phyloP scores from a whole-genome alignment of 257 asterid genomes.

The Salvia miltiorrhiza region DNA sequence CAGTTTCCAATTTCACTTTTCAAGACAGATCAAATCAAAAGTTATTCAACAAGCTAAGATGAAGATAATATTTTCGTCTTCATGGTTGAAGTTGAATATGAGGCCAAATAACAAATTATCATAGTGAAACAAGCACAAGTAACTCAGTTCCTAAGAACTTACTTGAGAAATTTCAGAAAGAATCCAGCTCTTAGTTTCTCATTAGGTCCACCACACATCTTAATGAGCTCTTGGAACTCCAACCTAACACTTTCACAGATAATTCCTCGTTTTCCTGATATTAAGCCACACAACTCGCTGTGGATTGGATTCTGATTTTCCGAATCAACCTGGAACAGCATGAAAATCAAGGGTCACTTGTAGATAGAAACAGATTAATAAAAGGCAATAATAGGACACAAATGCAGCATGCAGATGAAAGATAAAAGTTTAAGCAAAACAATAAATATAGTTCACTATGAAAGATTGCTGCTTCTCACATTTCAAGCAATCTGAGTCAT shows the following conservation, averaged over 20 bases:
- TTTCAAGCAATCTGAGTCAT: neutral
- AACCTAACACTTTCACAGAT: conserved; percentile 69
- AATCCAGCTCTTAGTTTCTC: conserved; percentile 73
- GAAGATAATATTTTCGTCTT: neutral
- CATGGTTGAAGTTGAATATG: neutral
- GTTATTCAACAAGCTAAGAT: neutral
- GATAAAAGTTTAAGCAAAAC: neutral
- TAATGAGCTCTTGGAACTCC: conserved; percentile 78
- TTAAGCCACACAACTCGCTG: conserved; percentile 35
- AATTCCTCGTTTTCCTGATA: conserved; percentile 67
- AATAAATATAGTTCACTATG: neutral
- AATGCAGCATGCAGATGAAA: conserved; percentile 8
- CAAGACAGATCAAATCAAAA: neutral
- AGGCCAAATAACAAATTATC: neutral
- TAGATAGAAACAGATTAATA: neutral
- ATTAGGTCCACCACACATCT: conserved; percentile 87
- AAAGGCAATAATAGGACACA: neutral
- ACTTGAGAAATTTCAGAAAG: conserved; percentile 71
- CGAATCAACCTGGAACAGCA: conserved; percentile 53
- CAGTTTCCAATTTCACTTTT: neutral
- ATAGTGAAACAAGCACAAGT: neutral
- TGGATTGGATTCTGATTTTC: conserved; percentile 69
- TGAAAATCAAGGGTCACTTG: conserved; percentile 17
- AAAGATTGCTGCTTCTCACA: neutral
- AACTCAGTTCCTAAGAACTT: conserved; percentile 29